A percentile compares a stretch with the other conserved stretches of the same genome.
These are phyloP conservation scores for Tardiomyces digboiensis DNA, from an alignment of 1,139 yeast species.

Conservation along the genomic window DNA sequence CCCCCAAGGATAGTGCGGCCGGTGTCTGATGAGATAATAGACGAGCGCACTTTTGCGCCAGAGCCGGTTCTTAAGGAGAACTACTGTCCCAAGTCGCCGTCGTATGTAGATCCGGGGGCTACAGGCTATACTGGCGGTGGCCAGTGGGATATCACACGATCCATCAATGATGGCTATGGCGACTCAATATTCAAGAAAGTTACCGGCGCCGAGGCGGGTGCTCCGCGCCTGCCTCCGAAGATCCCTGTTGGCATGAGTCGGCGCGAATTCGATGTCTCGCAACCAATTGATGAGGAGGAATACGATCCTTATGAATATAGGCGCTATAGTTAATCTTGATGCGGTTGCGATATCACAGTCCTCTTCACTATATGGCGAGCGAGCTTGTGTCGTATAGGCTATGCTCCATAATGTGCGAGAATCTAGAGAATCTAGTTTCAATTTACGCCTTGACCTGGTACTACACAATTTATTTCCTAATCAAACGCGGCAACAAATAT, in stretches of 20 bases:
- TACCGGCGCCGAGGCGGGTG: slow-evolving; percentile 6
- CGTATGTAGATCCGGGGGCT: slow-evolving; percentile 17
- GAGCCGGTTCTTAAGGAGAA: slow-evolving; percentile 15
- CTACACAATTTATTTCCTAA: no score
- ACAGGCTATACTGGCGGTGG: slow-evolving; percentile 18
- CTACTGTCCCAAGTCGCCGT: slow-evolving; percentile 7
- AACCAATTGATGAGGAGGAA: slow-evolving; percentile 11
- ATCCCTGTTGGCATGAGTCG: slow-evolving; percentile 22
- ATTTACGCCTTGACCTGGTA: no score
- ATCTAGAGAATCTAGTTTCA: no score
- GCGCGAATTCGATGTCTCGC: slow-evolving; percentile 18
- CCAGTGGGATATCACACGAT: slow-evolving; percentile 22
- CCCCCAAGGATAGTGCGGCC: not conserved
- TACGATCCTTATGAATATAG: slow-evolving; percentile 7
- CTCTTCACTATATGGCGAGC: no score
- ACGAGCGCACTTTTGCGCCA: slow-evolving; percentile 17
- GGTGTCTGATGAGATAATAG: slow-evolving; percentile 6
- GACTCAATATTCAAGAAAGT: slow-evolving; percentile 22
- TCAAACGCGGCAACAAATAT: no score
- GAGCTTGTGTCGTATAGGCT: no score
- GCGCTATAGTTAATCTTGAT: not conserved
- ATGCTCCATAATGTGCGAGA: no score
- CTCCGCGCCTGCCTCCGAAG: slow-evolving; percentile 22
- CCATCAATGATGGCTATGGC: slow-evolving; percentile 26
- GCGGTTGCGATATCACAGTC: no score